Percentiles rank a stretch among this genome's conserved stretches.
phyloP scores from a whole-genome alignment of 805 yeast genomes.

The Lipomyces lipofer region DNA sequence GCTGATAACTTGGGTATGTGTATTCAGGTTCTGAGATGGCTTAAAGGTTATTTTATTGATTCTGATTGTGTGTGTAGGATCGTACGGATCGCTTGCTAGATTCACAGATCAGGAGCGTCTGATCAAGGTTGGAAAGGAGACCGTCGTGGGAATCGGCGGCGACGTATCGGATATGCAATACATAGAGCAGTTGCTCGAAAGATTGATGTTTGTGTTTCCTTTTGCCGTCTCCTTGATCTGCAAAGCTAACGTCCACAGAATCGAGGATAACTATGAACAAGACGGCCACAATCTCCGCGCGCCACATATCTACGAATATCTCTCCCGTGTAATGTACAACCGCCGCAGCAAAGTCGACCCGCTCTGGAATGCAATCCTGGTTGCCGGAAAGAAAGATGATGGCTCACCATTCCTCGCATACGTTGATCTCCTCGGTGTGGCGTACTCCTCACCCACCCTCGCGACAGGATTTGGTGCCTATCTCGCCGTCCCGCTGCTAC shows the following conservation, averaged over 20 bases:
- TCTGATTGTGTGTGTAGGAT: slow-evolving; percentile 40
- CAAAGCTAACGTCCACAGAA: slow-evolving; percentile 34
- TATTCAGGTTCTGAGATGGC: background rate
- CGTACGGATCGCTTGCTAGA: slow-evolving; percentile 90
- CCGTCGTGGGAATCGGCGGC: slow-evolving; percentile 92
- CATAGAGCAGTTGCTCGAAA: slow-evolving; percentile 70
- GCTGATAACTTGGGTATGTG: slow-evolving; percentile 81
- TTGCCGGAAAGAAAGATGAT: slow-evolving; percentile 81
- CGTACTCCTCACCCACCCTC: slow-evolving; percentile 81
- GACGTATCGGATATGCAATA: slow-evolving; percentile 93
- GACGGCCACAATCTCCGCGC: slow-evolving; percentile 72
- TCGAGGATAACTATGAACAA: slow-evolving; percentile 75
- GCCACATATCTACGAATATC: slow-evolving; percentile 83
- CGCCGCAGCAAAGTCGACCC: slow-evolving; percentile 95
- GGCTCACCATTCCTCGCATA: slow-evolving; percentile 74
- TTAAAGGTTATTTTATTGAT: background rate
- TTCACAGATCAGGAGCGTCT: slow-evolving; percentile 84
- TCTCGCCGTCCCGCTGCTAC: slow-evolving; percentile 86
- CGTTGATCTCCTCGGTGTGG: slow-evolving; percentile 88
- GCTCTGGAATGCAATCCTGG: slow-evolving; percentile 89
- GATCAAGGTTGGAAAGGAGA: slow-evolving; percentile 76
- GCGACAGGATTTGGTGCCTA: slow-evolving; percentile 98
- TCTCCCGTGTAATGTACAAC: slow-evolving; percentile 77
- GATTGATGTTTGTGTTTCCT: slow-evolving; percentile 51
- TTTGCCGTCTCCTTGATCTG: too few species aligned